A percentile compares a stretch with the other conserved stretches of the same genome.
Evolutionary conservation across 257 asterid genomes (phyloP).

Genomic region (Schizonepeta tenuifolia): DNA sequence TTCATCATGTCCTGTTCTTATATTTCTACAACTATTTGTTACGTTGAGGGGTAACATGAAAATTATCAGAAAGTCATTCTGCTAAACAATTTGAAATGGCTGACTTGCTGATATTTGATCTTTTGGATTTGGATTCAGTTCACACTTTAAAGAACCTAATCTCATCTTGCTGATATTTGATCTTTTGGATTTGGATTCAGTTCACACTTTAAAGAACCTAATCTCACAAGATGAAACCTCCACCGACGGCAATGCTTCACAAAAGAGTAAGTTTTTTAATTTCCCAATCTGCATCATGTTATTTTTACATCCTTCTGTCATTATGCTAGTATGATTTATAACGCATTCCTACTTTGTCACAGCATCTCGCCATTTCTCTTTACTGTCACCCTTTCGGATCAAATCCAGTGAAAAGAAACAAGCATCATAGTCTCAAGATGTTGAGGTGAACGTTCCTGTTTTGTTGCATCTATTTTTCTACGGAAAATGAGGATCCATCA

Average conservation of each 20-base stretch:
- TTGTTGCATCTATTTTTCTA: neutral
- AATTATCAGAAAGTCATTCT: neutral
- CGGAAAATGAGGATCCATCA: conserved; percentile 24
- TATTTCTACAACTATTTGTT: neutral
- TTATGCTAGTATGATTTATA: neutral
- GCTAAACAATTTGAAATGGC: neutral
- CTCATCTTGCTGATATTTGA: conserved; percentile 40
- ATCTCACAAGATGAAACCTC: conserved; percentile 75
- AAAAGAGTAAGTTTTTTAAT: conserved; percentile 60
- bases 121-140: conserved; percentile 49
- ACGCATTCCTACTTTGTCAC: conserved; percentile 35
- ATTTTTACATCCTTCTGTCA: neutral
- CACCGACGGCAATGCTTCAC: conserved; percentile 52
- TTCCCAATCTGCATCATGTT: neutral
- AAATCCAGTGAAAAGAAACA: conserved; percentile 74
- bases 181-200: conserved; percentile 46
- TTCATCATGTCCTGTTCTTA: neutral
- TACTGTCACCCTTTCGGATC: conserved; percentile 71
- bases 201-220: conserved; percentile 73
- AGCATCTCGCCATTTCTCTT: conserved; percentile 87
- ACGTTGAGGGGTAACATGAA: neutral
- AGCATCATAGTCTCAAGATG: conserved; percentile 40
- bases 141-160: conserved; percentile 76
- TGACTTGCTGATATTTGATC: conserved; percentile 22
- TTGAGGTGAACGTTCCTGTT: conserved; percentile 19